Percentiles rank a stretch among this genome's conserved stretches.
phyloP scores from a whole-genome alignment of 2,329 filamentous ascomycete genomes.

The Diaporthe destruens region DNA sequence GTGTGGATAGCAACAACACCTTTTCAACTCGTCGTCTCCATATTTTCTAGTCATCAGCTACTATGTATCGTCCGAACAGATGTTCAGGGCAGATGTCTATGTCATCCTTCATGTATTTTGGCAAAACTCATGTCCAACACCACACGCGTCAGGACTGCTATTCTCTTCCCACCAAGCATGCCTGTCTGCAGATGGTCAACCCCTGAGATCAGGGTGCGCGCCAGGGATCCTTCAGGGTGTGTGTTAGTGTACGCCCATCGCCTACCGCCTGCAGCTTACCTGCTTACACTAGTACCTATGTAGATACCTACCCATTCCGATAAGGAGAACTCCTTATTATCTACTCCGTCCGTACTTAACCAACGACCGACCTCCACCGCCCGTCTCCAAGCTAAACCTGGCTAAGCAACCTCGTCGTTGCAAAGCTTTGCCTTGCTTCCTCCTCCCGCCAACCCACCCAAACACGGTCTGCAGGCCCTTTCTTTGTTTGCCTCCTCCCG shows the following conservation, averaged over 20 bases:
- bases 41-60: no score
- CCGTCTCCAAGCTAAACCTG: background rate
- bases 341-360: no score
- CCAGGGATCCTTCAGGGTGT: slow-evolving; percentile 4
- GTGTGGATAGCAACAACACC: no score
- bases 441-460: background rate
- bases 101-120: slow-evolving; percentile 7
- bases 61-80: no score
- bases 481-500: background rate
- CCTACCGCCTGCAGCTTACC: background rate
- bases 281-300: no score
- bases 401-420: slow-evolving; percentile 1
- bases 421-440: background rate
- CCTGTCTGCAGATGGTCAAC: background rate
- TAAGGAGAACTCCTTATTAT: no score
- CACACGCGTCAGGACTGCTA: slow-evolving; percentile 1
- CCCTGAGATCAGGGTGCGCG: slow-evolving; percentile 14
- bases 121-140: slow-evolving; percentile 1
- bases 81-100: background rate
- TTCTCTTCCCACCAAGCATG: slow-evolving; percentile 17
- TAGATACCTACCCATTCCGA: no score
- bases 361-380: no score
- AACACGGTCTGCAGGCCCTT: background rate
- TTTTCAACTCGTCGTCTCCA: background rate
- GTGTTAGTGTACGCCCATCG: slow-evolving; percentile 1